These are phyloP conservation scores for Phellopilus nigrolimitatus DNA, from an alignment of 1,284 basidiomycete species.

Conservation along the genomic window DNA sequence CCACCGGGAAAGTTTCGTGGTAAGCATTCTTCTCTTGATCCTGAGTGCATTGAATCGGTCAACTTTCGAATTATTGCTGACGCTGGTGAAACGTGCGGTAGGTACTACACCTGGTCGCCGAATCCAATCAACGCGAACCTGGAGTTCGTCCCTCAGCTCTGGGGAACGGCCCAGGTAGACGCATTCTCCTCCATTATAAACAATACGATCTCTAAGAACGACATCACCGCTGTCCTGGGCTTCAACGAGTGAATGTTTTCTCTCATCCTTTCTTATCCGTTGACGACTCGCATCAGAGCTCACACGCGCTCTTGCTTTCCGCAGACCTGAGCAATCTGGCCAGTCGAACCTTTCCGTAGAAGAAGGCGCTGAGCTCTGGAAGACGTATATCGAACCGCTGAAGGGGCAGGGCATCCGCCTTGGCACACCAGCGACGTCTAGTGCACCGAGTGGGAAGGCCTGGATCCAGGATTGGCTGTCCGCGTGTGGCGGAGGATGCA, in stretches of 20 bases:
- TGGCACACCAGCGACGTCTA: constrained; percentile 39
- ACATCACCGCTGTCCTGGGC: constrained; percentile 29
- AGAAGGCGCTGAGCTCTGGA: constrained; percentile 32
- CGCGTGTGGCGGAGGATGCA: constrained; percentile 34
- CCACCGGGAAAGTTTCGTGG: constrained; percentile 32
- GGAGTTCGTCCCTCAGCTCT: constrained; percentile 37
- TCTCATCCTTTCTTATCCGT: not conserved
- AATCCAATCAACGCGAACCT: constrained; percentile 25
- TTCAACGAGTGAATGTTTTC: constrained; percentile 33
- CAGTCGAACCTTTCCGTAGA: constrained; percentile 33
- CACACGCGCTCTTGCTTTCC: not conserved
- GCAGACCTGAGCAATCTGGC: constrained; percentile 27
- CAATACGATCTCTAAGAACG: constrained; percentile 25
- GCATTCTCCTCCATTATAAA: constrained; percentile 30
- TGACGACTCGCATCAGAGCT: not conserved
- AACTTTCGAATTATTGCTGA: not conserved
- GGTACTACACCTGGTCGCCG: constrained; percentile 35
- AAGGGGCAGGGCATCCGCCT: constrained; percentile 32
- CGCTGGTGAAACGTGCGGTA: constrained; percentile 16
- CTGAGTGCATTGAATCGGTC: no score
- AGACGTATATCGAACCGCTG: constrained; percentile 32
- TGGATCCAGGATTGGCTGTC: constrained; percentile 39
- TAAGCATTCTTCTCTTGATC: constrained; percentile 11
- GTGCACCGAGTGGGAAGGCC: constrained; percentile 34
- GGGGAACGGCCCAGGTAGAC: constrained; percentile 30